Evolutionary conservation across 768 basidiomycete genomes (phyloP), one percentile per base, ranked within the genome.

Genomic region (Kwoniella sp.): DNA sequence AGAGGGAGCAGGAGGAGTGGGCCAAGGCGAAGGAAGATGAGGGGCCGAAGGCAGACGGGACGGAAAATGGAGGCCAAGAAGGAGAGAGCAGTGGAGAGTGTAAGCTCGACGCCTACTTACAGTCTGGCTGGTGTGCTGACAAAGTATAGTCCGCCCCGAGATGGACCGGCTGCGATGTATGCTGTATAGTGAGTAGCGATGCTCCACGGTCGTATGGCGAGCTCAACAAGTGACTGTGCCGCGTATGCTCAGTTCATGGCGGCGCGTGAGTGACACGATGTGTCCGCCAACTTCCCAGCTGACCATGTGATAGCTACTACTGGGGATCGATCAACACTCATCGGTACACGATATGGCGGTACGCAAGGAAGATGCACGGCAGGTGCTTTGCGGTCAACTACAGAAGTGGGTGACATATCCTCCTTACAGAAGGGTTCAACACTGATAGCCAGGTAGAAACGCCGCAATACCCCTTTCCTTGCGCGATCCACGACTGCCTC

Each of bases 381-480:
- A 82, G 93, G 41, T 86, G 89, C 11, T 88, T 93, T 51, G 73
- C 77, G 2, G 74, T 78, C 50, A 75, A 78, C 50, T 74, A 74
- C 47, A 83, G 86, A 26, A 37, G 81, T 92, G n/a, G 49, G 58
- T 28, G 3, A 8, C 36, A 20, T 26, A 3, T 15, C 6, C 2
- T 43, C 41, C 23, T 26, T 27, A 14, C 3, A 43, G 10, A 6
- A 43, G 19, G 2, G 23, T 27, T 43, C 41, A 9, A 12, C 22
- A 7, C 7, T 12, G 41, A 36, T 28, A 14, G 7, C 1, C 20
- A 5, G 12, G 12, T 54, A 71, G 69, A 73, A 55, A 87, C 92
- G 12, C 93, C 93, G 0, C 93, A 96, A 74, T 98, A 93, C 63
- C 93, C 93, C 1, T 96, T 95, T 70, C 93, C 93, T 0, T 78